These are phyloP conservation scores for Brassica balearica DNA, from an alignment of 441 rosid genomes.

Conservation along the genomic window DNA sequence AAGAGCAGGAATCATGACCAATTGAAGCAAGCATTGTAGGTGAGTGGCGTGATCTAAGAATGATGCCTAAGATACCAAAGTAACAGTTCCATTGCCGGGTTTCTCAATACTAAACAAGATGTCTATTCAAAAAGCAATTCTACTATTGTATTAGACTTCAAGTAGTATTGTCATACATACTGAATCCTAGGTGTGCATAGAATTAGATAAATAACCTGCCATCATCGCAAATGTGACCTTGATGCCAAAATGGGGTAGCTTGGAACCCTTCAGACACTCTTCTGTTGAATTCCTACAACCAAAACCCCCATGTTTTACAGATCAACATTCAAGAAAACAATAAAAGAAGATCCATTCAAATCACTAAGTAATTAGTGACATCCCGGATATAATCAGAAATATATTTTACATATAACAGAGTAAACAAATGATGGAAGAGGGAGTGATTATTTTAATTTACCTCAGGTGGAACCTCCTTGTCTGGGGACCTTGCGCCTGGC, in stretches of 20 bases:
- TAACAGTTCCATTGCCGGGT: constrained; percentile 12
- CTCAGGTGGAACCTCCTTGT: constrained; percentile 85
- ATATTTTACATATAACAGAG: not conserved
- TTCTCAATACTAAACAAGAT: constrained; percentile 15
- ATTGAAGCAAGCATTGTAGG: constrained; percentile 10
- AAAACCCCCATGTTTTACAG: constrained; percentile 9
- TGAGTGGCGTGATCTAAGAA: constrained; percentile 12
- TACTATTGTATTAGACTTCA: constrained; percentile 8
- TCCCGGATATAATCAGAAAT: not conserved
- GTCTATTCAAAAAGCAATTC: not conserved
- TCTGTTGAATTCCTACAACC: constrained; percentile 69
- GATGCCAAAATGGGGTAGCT: constrained; percentile 94
- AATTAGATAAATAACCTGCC: constrained; percentile 65
- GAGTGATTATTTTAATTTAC: constrained; percentile 41
- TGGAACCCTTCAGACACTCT: constrained; percentile 91
- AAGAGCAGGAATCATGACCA: constrained; percentile 13
- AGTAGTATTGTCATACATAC: not conserved
- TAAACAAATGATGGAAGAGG: not conserved
- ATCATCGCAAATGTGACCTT: constrained; percentile 90
- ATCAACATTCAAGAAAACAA: constrained; percentile 1
- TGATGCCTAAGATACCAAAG: constrained; percentile 16
- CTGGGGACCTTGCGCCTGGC: constrained; percentile 65
- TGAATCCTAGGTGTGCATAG: not conserved
- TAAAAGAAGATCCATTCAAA: not conserved
- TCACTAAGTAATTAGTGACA: not conserved